Base-by-base conservation (phyloP, 2,329 filamentous ascomycete genomes). In the Coleophoma eucalyptorum region DNA sequence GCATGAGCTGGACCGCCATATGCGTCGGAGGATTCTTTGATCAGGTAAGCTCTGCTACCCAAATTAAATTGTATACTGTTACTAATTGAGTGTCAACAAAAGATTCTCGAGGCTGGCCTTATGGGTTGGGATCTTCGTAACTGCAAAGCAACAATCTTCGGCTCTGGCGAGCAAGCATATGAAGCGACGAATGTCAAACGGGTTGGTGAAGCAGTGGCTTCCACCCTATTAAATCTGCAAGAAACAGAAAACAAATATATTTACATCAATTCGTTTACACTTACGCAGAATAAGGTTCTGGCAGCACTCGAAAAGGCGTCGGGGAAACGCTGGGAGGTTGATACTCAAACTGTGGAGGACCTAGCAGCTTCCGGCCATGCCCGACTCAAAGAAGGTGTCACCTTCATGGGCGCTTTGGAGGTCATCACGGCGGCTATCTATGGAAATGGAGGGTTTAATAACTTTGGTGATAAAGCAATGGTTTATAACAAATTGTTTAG, bases 121-220 rank as follows among this genome's bases (percentile, higher is more conserved):
- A 61, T 83, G 2, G 79, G 78, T 35, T 72, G 83, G 53, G 71
- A 81, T 52, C 60, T 77, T 40, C 55, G 68, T 10, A 67, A 68
- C 32, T 77, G 76, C 54, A 78, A 70, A 0, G 78, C 75, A 1
- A 77, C 69, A 0, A 56, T 71, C 35, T 66, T 56, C 47, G 63
- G 65, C 49, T 61, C 62, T 11, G 67, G 67, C 11, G 56, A 63
- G 26, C 52, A 46, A 5, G 61, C 58, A 43, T 56, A 55, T 16
- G 66, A 60, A 50, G 61, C 63, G 40, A 62, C 67, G 5, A 67
- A 62, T 8, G 48, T 68, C 6, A 52, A 50, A 12, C 61, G 63
- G 5, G 61, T 66, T 2, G 68, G 64, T 5, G 57, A 63, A 31
- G 57, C 63, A 20, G 50, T 69, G 2, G 65, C 62, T 12, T 59